Conservation (phyloP, 1,284 basidiomycete genomes). For the Ceratobasidium sp. region DNA sequence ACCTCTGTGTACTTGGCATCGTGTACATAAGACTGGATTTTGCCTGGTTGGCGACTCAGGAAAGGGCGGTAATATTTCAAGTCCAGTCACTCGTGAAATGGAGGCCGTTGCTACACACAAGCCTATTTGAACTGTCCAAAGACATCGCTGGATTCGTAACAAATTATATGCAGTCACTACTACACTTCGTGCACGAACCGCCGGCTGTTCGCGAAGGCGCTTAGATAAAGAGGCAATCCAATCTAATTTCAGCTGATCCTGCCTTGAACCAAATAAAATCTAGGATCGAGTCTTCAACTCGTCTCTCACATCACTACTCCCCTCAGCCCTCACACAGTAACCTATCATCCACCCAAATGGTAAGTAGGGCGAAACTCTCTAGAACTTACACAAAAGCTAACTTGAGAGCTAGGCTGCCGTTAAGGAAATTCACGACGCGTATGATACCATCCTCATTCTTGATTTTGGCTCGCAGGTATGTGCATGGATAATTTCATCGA, state of each 20-base stretch:
- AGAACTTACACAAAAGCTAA: background rate
- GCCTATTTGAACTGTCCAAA: no score
- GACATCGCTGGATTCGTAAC: no score
- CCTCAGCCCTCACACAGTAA: constrained; percentile 10
- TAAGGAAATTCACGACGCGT: constrained; percentile 86
- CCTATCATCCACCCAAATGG: constrained; percentile 14
- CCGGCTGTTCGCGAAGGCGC: background rate
- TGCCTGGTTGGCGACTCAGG: no score
- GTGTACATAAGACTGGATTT: no score
- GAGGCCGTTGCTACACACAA: no score
- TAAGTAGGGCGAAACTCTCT: background rate
- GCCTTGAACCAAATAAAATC: constrained; percentile 37
- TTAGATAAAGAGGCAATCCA: constrained; percentile 34
- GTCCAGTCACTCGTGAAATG: no score
- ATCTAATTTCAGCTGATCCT: constrained; percentile 31
- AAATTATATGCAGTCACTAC: no score
- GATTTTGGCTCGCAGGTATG: constrained; percentile 97
- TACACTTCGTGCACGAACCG: no score
- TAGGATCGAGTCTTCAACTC: constrained; percentile 10
- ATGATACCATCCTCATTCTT: constrained; percentile 96
- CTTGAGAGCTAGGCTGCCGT: constrained; percentile 13
- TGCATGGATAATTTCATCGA: constrained; percentile 38
- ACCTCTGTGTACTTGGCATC: no score
- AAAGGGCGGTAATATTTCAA: no score
- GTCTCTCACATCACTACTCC: background rate